Evolutionary conservation across 2,329 filamentous ascomycete genomes (phyloP), one percentile per base, ranked within the genome.

Genomic region (Xylaria polymorpha): DNA sequence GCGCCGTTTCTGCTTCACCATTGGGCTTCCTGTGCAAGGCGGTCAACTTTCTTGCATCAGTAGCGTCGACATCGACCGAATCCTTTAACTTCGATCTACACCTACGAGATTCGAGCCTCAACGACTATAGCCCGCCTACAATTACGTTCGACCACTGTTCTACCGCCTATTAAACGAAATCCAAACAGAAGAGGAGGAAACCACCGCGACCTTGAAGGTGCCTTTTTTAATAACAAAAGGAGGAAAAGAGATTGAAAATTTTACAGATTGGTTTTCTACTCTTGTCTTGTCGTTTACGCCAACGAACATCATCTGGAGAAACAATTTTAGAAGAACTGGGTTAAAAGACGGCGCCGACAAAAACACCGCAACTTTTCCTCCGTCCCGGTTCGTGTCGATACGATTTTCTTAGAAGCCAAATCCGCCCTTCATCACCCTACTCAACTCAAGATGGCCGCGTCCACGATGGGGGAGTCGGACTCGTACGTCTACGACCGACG

Each of bases 401-500:
- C 32, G 14, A 18, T 4, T 44, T 46, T 32, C 29, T 10, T 37
- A 35, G 9, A 43, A 18, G 7, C 15, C 20, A 20, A 50, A 55
- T n/a, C 43, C 4, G 12, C 56, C 18, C 15, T 3, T 29, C 25
- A 41, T 43, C 37, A 9, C 37, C 46, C 46, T 7, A 4, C 3
- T 46, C 35, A 22, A 43, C 4, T 18, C 50, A 74, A 63, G 44
- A 82, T 81, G 78, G 79, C 78, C 22, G 81, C 71, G 35, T 76
- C 80, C 56, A 74, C 79, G 29, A 82, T 79, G 69, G 78, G 75
- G 64, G 80, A 80, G 50, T 79, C 75, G 32, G 75, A 77, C 69
- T 85, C 85, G 41, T 74, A 81, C 75, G 79, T 82, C 66, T 83
- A 84, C 77, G 80, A 82, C 67, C 82, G 82, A 51, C 81, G 81